Percentiles rank a stretch among this genome's conserved stretches.
phyloP scores from a whole-genome alignment of 2,329 filamentous ascomycete species.

The Blastomyces silverae region DNA sequence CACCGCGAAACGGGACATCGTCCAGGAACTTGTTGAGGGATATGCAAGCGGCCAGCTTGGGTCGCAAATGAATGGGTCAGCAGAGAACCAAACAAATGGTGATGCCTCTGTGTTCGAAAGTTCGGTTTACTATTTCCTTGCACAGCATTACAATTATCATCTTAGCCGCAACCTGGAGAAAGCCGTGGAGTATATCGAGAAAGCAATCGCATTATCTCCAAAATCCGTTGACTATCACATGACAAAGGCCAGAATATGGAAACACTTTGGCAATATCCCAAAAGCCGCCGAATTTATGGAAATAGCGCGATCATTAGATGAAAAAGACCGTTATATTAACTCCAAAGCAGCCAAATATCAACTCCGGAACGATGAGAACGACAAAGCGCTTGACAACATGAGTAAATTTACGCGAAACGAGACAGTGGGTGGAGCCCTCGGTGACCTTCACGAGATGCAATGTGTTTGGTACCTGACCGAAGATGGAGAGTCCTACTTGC shows the following conservation, averaged over 20 bases:
- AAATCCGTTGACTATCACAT: slow-evolving; percentile 86
- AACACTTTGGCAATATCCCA: slow-evolving; percentile 72
- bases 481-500: slow-evolving; percentile 81
- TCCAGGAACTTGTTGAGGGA: slow-evolving; percentile 68
- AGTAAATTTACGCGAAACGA: slow-evolving; percentile 92
- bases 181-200: slow-evolving; percentile 74
- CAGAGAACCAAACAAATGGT: slow-evolving; percentile 44
- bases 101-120: slow-evolving; percentile 60
- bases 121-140: slow-evolving; percentile 84
- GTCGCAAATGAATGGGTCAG: slow-evolving; percentile 45
- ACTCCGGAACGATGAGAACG: slow-evolving; percentile 83
- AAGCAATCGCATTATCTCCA: slow-evolving; percentile 70
- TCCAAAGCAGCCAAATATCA: slow-evolving; percentile 97
- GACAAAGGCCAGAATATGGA: slow-evolving; percentile 91
- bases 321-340: slow-evolving; percentile 94
- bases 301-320: slow-evolving; percentile 72
- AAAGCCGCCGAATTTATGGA: slow-evolving; percentile 87
- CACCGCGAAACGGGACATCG: slow-evolving; percentile 64
- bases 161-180: slow-evolving; percentile 76
- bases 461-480: slow-evolving; percentile 96
- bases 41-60: slow-evolving; percentile 58
- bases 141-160: slow-evolving; percentile 94
- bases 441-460: slow-evolving; percentile 95
- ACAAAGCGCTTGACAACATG: slow-evolving; percentile 78
- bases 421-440: slow-evolving; percentile 75